These are phyloP conservation scores for Phytopythium helicoides DNA, from an alignment of 352 stramenopile species.

Conservation along the genomic window DNA sequence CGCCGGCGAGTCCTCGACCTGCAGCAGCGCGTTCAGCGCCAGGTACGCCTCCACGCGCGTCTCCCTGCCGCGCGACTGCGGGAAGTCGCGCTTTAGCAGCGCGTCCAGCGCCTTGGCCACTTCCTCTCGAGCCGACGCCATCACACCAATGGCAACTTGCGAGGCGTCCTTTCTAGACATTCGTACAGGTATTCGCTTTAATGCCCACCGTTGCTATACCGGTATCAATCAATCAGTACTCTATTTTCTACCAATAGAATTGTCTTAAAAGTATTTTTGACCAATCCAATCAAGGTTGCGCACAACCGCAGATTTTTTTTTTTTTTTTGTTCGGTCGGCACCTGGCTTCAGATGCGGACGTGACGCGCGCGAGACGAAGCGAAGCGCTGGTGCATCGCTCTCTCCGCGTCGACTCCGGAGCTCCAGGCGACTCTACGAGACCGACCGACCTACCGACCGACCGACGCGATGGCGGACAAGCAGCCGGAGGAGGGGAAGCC, in stretches of 20 bases:
- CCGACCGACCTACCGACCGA: background rate
- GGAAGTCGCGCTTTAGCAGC: conserved; percentile 35
- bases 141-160: too few relatives aligned
- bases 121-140: conserved; percentile 17
- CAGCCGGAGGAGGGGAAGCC: conserved; percentile 44
- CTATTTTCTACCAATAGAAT: too few relatives aligned
- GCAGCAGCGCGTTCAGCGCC: conserved; percentile 52
- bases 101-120: conserved; percentile 28
- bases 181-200: too few relatives aligned
- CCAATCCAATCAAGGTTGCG: too few relatives aligned
- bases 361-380: background rate
- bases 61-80: conserved; percentile 28
- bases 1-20: conserved; percentile 47
- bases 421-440: background rate
- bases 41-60: conserved; percentile 52
- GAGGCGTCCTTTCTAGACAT: too few relatives aligned
- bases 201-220: too few relatives aligned
- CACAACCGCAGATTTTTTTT: too few relatives aligned
- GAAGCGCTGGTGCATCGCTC: background rate
- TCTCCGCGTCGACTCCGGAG: too few relatives aligned
- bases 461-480: conserved; percentile 5
- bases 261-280: too few relatives aligned
- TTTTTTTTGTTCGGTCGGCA: too few relatives aligned
- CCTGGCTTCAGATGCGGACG: background rate
- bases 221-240: too few relatives aligned